A percentile compares a stretch with the other conserved stretches of the same genome.
Evolutionary conservation across 495 filamentous ascomycete species (phyloP).

Genomic region (Neurospora intermedia): DNA sequence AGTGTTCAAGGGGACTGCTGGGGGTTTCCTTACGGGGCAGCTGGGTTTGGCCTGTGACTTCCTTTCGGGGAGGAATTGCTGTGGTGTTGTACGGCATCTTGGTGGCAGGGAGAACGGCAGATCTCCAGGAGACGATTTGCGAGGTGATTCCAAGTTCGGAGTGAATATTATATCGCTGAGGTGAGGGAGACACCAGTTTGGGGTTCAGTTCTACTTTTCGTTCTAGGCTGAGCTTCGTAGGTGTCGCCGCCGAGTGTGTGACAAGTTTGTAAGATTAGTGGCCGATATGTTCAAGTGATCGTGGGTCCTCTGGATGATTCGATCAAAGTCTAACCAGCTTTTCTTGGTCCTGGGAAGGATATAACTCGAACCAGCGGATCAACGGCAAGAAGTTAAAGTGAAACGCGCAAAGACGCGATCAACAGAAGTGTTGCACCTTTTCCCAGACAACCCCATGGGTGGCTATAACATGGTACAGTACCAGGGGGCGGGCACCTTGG

Average conservation of each 20-base stretch:
- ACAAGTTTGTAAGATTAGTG: not conserved
- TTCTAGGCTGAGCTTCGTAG: not conserved
- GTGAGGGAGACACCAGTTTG: not conserved
- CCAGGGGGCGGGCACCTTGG: not conserved
- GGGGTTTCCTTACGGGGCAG: conserved; percentile 63
- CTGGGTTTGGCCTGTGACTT: conserved; percentile 73
- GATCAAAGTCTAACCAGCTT: not conserved
- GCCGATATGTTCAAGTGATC: not conserved
- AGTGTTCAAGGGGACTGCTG: not conserved
- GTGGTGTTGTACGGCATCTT: conserved; percentile 84
- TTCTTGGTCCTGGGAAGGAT: not conserved
- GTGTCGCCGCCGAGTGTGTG: not conserved
- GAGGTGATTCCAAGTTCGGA: not conserved
- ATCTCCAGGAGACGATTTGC: not conserved
- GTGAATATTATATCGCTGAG: not conserved
- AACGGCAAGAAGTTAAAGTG: not conserved
- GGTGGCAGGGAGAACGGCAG: not conserved
- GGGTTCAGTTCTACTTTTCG: not conserved
- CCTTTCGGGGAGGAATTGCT: conserved; percentile 65
- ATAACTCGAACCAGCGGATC: not conserved
- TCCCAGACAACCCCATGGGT: not conserved
- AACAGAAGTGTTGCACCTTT: not conserved
- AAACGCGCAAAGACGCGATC: not conserved
- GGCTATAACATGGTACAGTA: not conserved
- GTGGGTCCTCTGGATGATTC: not conserved